Percentiles rank a stretch among this genome's conserved stretches.
phyloP scores from a whole-genome alignment of 176 grass and related monocot genomes.

The Hyparrhenia diplandra region DNA sequence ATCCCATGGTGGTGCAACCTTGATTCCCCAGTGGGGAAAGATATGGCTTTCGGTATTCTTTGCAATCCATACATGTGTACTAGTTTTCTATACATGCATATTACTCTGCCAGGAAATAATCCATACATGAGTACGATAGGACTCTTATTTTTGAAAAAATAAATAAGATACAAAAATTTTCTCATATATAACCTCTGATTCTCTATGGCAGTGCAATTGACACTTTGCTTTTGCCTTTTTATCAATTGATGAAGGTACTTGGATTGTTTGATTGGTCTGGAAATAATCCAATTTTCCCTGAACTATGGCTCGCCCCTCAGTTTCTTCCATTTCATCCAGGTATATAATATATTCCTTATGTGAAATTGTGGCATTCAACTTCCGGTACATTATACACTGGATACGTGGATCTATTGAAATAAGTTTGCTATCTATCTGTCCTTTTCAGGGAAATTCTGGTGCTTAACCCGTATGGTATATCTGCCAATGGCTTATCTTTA shows the following conservation, averaged over 20 bases:
- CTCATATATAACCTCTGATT: neutral
- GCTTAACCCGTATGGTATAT: conserved; percentile 54
- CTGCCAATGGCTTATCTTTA: conserved; percentile 75
- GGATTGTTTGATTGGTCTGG: conserved; percentile 48
- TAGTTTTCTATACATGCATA: too few relatives aligned
- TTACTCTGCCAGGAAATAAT: too few relatives aligned
- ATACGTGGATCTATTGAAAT: neutral
- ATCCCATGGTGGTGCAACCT: conserved; percentile 7
- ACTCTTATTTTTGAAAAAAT: too few relatives aligned
- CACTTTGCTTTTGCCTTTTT: neutral
- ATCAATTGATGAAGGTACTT: conserved; percentile 28
- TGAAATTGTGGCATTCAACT: too few relatives aligned
- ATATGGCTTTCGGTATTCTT: conserved; percentile 36
- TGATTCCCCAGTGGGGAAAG: conserved; percentile 33
- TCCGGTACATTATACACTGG: too few relatives aligned
- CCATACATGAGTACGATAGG: too few relatives aligned
- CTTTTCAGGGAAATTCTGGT: conserved; percentile 61
- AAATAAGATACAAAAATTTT: neutral
- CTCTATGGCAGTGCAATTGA: neutral
- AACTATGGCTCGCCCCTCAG: conserved; percentile 35
- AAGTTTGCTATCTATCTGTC: neutral
- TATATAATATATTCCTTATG: neutral
- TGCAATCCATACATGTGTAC: neutral
- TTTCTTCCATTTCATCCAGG: conserved; percentile 53
- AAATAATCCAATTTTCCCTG: conserved; percentile 50